Conservation (phyloP, 2,329 filamentous ascomycete species). For the Massarina eburnea region DNA sequence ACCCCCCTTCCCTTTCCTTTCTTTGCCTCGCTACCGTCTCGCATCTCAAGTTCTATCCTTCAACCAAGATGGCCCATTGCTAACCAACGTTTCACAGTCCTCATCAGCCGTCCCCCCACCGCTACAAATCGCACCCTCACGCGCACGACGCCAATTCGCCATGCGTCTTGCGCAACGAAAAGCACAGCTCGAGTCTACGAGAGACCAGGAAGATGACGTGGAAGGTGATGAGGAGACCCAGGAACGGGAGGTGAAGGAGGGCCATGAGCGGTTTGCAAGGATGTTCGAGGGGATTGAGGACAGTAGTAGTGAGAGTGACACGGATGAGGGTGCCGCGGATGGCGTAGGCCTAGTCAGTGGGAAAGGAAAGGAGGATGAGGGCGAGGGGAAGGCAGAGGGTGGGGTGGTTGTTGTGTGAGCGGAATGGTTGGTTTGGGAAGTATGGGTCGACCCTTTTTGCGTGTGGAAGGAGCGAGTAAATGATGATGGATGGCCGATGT, state of each 20-base stretch:
- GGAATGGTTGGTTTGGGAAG: background rate
- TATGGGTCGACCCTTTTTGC: background rate
- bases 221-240: slow-evolving; percentile 18
- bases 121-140: slow-evolving; percentile 81
- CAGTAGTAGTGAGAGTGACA: slow-evolving; percentile 29
- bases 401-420: slow-evolving; percentile 1
- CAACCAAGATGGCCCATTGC: slow-evolving; percentile 7
- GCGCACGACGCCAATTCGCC: slow-evolving; percentile 87
- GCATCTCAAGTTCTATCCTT: slow-evolving; percentile 2
- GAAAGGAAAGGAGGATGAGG: slow-evolving; percentile 7
- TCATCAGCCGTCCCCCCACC: slow-evolving; percentile 58
- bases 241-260: slow-evolving; percentile 34
- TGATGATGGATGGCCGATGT: background rate
- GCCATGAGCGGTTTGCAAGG: slow-evolving; percentile 34
- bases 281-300: slow-evolving; percentile 40
- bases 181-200: slow-evolving; percentile 30
- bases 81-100: slow-evolving; percentile 4
- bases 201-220: slow-evolving; percentile 22
- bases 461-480: background rate
- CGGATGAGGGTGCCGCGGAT: slow-evolving; percentile 4
- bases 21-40: background rate
- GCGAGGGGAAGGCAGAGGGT: background rate
- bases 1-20: background rate
- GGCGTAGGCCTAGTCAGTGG: background rate
- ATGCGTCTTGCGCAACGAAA: slow-evolving; percentile 68